Evolutionary conservation across 2,329 filamentous ascomycete genomes (phyloP), one percentile per base, ranked within the genome.

Genomic region (Massarina eburnea): DNA sequence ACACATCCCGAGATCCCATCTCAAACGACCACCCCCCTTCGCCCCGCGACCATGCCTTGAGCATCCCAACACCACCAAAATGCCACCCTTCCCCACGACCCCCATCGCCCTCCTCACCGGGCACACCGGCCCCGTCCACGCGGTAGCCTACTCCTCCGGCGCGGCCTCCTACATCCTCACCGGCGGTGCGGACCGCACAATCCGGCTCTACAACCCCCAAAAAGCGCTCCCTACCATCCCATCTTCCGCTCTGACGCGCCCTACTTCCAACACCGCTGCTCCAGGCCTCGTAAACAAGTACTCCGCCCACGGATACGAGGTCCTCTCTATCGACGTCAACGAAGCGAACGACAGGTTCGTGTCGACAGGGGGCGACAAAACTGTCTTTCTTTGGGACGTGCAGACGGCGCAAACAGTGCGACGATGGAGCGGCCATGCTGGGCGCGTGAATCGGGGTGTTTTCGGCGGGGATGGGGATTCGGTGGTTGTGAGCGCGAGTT

Each of bases 341-440:
- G 64, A 75, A 19, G 86, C 90, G 73, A 99, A 99, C 71, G 81
- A 89, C 55, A 83, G 83, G 34, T 96, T 99, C 69, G 86, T 85
- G 8, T 91, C 86, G n/a, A 82, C 83, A 1, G 94, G 94, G 56
- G 94, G 94, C 48, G 94, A 99, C 74, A 88, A 92, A 58, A 80
- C 82, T 50, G 90, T 96, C 0, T 96, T 96, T 66, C 78, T 96
- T 4, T 97, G 94, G 94, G 94, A 99, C 71, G 94, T 97, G 0
- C 79, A 86, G 37, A 87, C 85, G 2, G 90, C 88, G 15, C 79
- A 82, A 57, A 96, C 92, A 3, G 74, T 88, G 20, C 81, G 89
- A 18, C 80, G 94, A 21, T 94, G 92, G 70, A 54, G 78, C 32
- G 87, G 86, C 0, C 89, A 94, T 71, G 78, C 77, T 2, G 82